Evolutionary conservation across 2,329 filamentous ascomycete genomes (phyloP), one percentile per base, ranked within the genome.

Genomic region (Chrysoporthe deuterocubensis): DNA sequence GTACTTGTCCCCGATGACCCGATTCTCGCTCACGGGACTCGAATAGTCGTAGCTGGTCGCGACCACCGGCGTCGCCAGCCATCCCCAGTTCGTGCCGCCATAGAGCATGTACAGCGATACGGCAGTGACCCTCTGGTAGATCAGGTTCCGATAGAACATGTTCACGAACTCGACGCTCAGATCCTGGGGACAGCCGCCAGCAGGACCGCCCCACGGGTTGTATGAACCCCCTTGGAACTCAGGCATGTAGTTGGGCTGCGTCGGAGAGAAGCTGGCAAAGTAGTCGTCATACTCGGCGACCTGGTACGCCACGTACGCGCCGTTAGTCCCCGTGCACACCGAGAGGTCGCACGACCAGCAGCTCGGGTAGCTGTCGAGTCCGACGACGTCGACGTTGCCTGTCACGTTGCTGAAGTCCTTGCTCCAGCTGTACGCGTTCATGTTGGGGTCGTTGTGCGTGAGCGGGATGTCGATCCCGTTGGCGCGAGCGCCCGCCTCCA

Each of bases 21-120:
- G 82, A 71, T 85, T 85, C 73, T 89, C 87, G 0, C 84, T 85
- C 18, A 90, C 87, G 0, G 88, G 87, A 4, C 86, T 84, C 5
- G 84, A 87, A 74, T 90, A 90, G 73, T 90, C 88, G 71, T 90
- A 90, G 43, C 85, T 88, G 3, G 84, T 86, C 1, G 83, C 86
- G 42, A 87, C 86, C 0, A 86, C 83, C 0, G 88, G 86, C 4
- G 83, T 82, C 14, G 86, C 84, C 42, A 88, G 77, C 60, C 83
- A 84, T 5, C 87, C 88, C 87, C 87, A 90, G 70, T 86, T 89
- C 0, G 88, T 90, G 2, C 88, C 88, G 4, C 88, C 88, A 64
- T 84, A 90, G 63, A 88, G 77, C 87, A 90, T 90, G 74, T 90
- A 90, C 1, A 90, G 75, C 42, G 83, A 88, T 65, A 89, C 82